These are phyloP conservation scores for Diplosphaera chodatii DNA, from an alignment of 139 green algal genomes.

Conservation along the genomic window DNA sequence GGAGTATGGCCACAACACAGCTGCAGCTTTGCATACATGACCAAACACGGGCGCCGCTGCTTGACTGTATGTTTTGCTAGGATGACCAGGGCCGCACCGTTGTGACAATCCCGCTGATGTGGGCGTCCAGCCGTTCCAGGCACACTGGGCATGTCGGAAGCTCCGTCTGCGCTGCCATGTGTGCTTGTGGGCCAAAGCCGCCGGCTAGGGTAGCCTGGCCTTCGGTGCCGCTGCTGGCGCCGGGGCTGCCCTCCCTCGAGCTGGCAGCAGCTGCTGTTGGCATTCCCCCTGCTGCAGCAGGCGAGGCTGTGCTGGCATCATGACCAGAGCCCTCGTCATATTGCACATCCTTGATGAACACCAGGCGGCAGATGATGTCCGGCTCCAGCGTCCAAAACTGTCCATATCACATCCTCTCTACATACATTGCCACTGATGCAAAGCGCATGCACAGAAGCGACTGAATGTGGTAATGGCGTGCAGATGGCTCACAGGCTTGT, in stretches of 20 bases:
- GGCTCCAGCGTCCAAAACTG: constrained; percentile 75
- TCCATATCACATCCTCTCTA: no score
- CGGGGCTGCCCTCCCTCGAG: not conserved
- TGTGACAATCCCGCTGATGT: constrained; percentile 89
- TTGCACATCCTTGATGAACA: constrained; percentile 51
- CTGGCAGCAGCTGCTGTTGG: not conserved
- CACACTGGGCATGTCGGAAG: constrained; percentile 94
- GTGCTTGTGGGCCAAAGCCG: no score
- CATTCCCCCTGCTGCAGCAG: not conserved
- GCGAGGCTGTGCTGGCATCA: no score
- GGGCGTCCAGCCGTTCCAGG: constrained; percentile 89
- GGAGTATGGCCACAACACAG: no score
- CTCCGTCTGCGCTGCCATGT: constrained; percentile 75
- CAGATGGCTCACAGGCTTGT: no score
- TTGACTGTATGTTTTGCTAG: no score
- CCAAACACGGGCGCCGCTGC: no score
- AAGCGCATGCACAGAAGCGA: no score
- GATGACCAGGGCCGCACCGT: constrained; percentile 77
- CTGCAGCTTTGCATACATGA: no score
- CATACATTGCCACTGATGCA: no score
- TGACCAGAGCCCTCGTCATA: constrained; percentile 4
- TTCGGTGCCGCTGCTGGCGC: constrained; percentile 2
- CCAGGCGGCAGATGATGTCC: constrained; percentile 67
- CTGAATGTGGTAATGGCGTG: no score
- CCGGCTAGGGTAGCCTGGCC: no score